Evolutionary conservation across 2,329 filamentous ascomycete species (phyloP).

Genomic region (Proliferodiscus dingleyae): DNA sequence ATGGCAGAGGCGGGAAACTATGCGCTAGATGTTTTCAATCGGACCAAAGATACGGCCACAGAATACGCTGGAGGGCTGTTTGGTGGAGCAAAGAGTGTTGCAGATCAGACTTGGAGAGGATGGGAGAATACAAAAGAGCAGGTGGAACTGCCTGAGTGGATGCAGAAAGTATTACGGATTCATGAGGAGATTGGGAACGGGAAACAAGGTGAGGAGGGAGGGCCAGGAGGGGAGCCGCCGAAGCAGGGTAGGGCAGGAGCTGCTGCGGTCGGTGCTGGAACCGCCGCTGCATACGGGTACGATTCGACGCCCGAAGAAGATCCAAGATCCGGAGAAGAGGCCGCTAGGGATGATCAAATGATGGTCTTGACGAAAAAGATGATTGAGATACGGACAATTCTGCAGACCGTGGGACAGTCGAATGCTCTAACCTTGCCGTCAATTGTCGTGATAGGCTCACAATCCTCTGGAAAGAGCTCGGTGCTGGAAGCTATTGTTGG

Average conservation of each 20-base stretch:
- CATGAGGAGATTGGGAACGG: constrained; percentile 55
- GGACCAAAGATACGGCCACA: constrained; percentile 66
- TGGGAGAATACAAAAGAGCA: constrained; percentile 82
- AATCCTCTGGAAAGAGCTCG: constrained; percentile 97
- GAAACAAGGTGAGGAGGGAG: constrained; percentile 34
- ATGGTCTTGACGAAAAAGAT: constrained; percentile 99
- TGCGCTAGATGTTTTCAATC: constrained; percentile 69
- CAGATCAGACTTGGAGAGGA: constrained; percentile 71
- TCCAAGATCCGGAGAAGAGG: constrained; percentile 54
- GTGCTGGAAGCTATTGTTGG: constrained; percentile 95
- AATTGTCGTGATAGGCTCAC: constrained; percentile 98
- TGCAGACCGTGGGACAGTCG: constrained; percentile 89
- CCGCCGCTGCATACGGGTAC: constrained; percentile 74
- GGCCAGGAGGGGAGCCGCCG: constrained; percentile 43
- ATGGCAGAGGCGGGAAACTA: constrained; percentile 66
- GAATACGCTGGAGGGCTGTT: constrained; percentile 66
- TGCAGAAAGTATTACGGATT: constrained; percentile 64
- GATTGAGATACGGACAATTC: constrained; percentile 94
- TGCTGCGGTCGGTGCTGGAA: constrained; percentile 62
- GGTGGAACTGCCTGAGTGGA: constrained; percentile 69
- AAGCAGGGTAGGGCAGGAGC: constrained; percentile 56
- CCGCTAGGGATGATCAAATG: constrained; percentile 92
- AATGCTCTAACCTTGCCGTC: constrained; percentile 84
- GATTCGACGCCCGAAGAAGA: constrained; percentile 64
- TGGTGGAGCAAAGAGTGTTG: constrained; percentile 67